Evolutionary conservation across 495 filamentous ascomycete genomes (phyloP).

Genomic region (Pyrenula massariospora): DNA sequence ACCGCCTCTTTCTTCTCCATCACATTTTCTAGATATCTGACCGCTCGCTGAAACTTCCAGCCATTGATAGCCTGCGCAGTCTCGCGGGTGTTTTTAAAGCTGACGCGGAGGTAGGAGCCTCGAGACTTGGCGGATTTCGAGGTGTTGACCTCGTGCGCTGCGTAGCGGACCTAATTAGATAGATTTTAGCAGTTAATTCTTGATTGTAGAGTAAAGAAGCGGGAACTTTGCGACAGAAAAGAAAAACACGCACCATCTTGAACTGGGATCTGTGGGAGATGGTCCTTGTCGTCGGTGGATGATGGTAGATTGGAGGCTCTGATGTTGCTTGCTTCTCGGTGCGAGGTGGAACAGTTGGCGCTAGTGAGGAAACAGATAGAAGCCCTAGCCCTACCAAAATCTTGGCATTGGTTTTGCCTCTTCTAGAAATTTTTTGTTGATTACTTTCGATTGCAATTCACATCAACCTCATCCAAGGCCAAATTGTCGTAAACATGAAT

Average conservation of each 20-base stretch:
- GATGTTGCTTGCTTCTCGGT: conserved; percentile 12
- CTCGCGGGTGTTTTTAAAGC: conserved; percentile 99
- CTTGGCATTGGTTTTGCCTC: no score
- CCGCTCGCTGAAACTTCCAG: conserved; percentile 92
- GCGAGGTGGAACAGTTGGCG: neutral
- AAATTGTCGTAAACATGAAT: no score
- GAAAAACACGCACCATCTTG: conserved; percentile 42
- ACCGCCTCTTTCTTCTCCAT: conserved; percentile 89
- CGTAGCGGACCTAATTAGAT: conserved; percentile 99
- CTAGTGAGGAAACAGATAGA: neutral
- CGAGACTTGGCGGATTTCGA: conserved; percentile 93
- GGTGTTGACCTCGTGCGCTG: conserved; percentile 74
- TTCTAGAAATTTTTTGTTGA: no score
- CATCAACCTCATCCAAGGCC: no score
- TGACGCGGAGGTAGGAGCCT: conserved; percentile 96
- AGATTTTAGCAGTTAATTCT: no score
- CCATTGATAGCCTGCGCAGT: conserved; percentile 98
- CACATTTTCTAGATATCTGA: conserved; percentile 94
- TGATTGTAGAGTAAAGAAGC: neutral
- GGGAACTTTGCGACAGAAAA: neutral
- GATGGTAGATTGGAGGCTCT: conserved; percentile 18
- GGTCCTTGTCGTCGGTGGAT: conserved; percentile 39
- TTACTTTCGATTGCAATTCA: no score
- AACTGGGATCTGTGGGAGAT: conserved; percentile 30
- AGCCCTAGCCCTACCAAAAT: neutral